Percentiles rank a stretch among this genome's conserved stretches.
phyloP scores from a whole-genome alignment of 106 monocot species.

The Hemerocallis citrina region DNA sequence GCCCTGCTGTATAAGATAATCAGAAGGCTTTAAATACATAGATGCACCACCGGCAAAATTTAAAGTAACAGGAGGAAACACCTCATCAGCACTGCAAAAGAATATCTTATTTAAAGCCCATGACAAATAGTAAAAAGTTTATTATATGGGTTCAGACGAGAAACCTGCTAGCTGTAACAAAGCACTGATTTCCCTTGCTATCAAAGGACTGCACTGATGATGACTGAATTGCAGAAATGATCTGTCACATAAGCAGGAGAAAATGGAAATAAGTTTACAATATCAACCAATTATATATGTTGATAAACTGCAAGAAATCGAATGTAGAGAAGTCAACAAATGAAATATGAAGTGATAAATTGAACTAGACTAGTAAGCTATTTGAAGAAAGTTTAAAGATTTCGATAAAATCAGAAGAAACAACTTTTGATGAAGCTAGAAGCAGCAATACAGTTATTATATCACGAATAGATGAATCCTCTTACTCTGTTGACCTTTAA shows the following conservation, averaged over 20 bases:
- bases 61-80: slow-evolving; percentile 67
- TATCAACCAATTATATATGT: neutral
- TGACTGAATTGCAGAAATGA: slow-evolving; percentile 12
- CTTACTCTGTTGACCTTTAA: too few relatives aligned
- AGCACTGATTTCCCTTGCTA: slow-evolving; percentile 68
- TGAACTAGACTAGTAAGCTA: too few relatives aligned
- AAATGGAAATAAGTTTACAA: neutral
- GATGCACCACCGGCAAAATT: slow-evolving; percentile 66
- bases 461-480: too few relatives aligned
- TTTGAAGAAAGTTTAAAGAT: too few relatives aligned
- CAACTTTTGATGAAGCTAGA: too few relatives aligned
- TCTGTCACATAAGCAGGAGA: neutral
- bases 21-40: slow-evolving; percentile 64
- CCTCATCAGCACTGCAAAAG: slow-evolving; percentile 41
- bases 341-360: too few relatives aligned
- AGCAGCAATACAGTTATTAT: too few relatives aligned
- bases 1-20: slow-evolving; percentile 87
- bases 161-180: slow-evolving; percentile 68
- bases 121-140: neutral
- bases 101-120: neutral
- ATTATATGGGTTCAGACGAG: neutral
- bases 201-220: slow-evolving; percentile 31
- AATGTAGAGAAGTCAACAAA: too few relatives aligned
- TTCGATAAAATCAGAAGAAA: too few relatives aligned
- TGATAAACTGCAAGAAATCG: too few relatives aligned